Percentiles rank a stretch among this genome's conserved stretches.
Conservation (phyloP, 2,329 filamentous ascomycete genomes). For the Alternaria viburni region DNA sequence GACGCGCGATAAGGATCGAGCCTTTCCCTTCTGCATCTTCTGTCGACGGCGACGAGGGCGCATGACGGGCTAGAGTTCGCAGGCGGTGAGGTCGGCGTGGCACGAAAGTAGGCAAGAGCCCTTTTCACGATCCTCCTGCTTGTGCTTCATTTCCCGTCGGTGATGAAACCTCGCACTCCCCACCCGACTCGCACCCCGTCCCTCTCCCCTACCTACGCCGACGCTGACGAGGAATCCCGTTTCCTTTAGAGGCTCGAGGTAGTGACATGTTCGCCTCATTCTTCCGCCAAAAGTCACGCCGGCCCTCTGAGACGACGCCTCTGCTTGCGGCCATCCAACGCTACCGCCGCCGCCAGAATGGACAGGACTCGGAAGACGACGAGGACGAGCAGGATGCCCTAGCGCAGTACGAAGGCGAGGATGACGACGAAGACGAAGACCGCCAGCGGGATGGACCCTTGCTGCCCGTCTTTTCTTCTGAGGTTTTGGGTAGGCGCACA, state of each 20-base stretch:
- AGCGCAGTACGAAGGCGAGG: conserved; percentile 37
- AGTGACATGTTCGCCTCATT: conserved; percentile 49
- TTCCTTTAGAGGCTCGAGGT: conserved; percentile 19
- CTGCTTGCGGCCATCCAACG: conserved; percentile 41
- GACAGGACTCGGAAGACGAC: conserved; percentile 28
- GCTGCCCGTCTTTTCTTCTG: conserved; percentile 50
- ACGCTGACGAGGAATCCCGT: conserved; percentile 13
- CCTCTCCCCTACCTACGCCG: conserved; percentile 11
- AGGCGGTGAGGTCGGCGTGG: conserved; percentile 13
- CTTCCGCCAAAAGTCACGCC: conserved; percentile 39
- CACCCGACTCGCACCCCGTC: conserved; percentile 3
- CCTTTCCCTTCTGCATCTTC: conserved; percentile 10
- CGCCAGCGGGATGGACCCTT: conserved; percentile 42
- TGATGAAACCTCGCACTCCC: conserved; percentile 14
- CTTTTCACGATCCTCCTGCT: conserved; percentile 12
- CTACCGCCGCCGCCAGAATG: conserved; percentile 37
- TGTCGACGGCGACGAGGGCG: conserved; percentile 9
- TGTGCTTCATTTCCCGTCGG: conserved; percentile 15
- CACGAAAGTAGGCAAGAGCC: conserved; percentile 15
- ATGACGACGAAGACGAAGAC: conserved; percentile 32
- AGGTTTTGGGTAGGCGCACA: conserved; percentile 42
- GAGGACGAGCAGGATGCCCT: conserved; percentile 27
- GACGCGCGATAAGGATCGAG: conserved; percentile 13
- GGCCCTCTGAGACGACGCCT: conserved; percentile 44
- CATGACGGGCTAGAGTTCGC: conserved; percentile 11